Evolutionary conservation across 1,284 basidiomycete genomes (phyloP).

Genomic region (Cryptococcus neoformans): DNA sequence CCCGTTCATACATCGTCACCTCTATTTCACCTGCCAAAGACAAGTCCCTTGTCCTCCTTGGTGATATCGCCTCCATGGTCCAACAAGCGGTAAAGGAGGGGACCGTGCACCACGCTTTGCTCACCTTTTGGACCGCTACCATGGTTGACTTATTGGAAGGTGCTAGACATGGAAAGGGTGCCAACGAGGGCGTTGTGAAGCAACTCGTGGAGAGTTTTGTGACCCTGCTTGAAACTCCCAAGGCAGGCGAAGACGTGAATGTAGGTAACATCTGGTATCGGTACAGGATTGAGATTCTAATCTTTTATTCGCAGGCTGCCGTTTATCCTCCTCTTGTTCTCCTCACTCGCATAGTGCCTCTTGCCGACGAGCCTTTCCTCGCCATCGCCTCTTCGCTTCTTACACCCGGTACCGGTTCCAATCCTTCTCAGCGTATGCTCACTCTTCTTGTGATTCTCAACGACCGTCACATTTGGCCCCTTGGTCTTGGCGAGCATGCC

Average conservation of each 20-base stretch:
- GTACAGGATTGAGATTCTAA: no score
- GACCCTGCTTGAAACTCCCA: slow-evolving; percentile 25
- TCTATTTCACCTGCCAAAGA: slow-evolving; percentile 57
- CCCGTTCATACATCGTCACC: slow-evolving; percentile 67
- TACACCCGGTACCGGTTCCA: slow-evolving; percentile 36
- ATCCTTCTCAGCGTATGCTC: slow-evolving; percentile 42
- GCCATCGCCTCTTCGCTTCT: slow-evolving; percentile 38
- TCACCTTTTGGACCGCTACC: slow-evolving; percentile 79
- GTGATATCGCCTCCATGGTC: slow-evolving; percentile 66
- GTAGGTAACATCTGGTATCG: slow-evolving; percentile 17
- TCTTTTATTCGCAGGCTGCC: slow-evolving; percentile 27
- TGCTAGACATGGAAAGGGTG: slow-evolving; percentile 30
- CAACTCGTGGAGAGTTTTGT: slow-evolving; percentile 47
- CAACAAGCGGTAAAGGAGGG: slow-evolving; percentile 56
- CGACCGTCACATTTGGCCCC: slow-evolving; percentile 24
- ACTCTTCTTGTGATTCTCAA: slow-evolving; percentile 46
- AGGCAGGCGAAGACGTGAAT: slow-evolving; percentile 40
- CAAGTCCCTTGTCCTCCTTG: slow-evolving; percentile 57
- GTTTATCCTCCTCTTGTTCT: slow-evolving; percentile 48
- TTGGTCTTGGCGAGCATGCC: slow-evolving; percentile 30
- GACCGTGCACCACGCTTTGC: slow-evolving; percentile 64
- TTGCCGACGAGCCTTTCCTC: slow-evolving; percentile 43
- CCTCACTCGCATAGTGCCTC: slow-evolving; percentile 37
- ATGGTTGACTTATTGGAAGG: slow-evolving; percentile 74
- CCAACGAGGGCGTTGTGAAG: slow-evolving; percentile 42